These are phyloP conservation scores for Euphrasia confusa DNA, from an alignment of 257 asterid species.

Conservation along the genomic window DNA sequence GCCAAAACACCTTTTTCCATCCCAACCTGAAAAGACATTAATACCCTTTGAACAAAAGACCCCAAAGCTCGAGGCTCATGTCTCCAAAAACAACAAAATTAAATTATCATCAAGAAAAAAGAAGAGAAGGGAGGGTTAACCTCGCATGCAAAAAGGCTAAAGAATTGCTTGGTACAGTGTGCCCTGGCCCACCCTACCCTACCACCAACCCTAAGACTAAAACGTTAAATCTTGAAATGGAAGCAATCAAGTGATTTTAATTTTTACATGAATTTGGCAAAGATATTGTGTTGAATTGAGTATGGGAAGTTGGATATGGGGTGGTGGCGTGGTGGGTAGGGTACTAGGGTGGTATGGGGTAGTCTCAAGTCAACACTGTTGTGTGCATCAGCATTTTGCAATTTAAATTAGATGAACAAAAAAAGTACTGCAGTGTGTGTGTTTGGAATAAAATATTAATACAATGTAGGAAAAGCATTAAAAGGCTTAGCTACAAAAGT, in stretches of 20 bases:
- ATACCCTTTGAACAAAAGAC: neutral
- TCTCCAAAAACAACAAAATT: neutral
- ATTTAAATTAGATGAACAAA: neutral
- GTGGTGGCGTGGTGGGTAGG: too few relatives aligned
- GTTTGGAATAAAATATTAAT: slow-evolving; percentile 4
- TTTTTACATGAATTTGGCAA: slow-evolving; percentile 9
- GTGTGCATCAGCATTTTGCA: slow-evolving; percentile 12
- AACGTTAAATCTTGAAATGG: neutral
- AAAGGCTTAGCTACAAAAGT: slow-evolving; percentile 18
- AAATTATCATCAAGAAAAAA: neutral
- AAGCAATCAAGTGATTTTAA: neutral
- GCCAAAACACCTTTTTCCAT: neutral
- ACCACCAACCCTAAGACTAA: neutral
- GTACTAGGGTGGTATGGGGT: too few relatives aligned
- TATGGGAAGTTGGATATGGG: neutral
- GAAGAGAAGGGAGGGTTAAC: slow-evolving; percentile 15
- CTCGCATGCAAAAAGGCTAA: slow-evolving; percentile 24
- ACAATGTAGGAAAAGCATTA: slow-evolving; percentile 16
- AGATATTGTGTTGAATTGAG: neutral
- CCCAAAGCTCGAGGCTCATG: slow-evolving; percentile 18
- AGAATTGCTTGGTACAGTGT: slow-evolving; percentile 8
- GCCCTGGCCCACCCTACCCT: neutral
- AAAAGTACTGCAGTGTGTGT: slow-evolving; percentile 1
- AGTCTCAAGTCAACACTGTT: slow-evolving; percentile 25
- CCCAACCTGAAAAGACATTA: neutral